phyloP scores from a whole-genome alignment of 192 early-diverging fungal species.

The Chytriomyces sp. region DNA sequence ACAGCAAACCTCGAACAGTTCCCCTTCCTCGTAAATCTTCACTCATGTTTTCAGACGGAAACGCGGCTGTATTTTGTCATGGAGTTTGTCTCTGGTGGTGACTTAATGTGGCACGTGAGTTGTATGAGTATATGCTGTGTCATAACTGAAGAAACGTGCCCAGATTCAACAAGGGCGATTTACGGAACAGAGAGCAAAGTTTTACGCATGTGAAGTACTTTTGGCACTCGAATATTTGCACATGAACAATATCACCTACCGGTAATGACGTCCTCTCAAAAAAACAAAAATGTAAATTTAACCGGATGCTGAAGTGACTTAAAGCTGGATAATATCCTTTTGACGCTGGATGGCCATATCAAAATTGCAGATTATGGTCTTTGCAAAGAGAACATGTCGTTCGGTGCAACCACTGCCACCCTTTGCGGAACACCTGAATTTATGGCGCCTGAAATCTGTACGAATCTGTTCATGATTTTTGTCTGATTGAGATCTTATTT shows the following conservation, averaged over 20 bases:
- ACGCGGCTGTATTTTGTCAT: no score
- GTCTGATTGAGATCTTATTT: not conserved
- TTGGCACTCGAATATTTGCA: constrained; percentile 96
- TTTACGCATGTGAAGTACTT: constrained; percentile 94
- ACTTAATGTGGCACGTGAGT: constrained; percentile 98
- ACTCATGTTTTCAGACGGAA: no score
- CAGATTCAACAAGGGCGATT: constrained; percentile 89
- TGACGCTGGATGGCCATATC: constrained; percentile 91
- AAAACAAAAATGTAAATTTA: constrained; percentile 15
- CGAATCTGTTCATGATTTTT: not conserved
- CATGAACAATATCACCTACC: constrained; percentile 89
- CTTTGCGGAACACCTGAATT: constrained; percentile 99
- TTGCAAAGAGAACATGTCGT: constrained; percentile 95
- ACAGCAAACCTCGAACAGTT: constrained; percentile 88
- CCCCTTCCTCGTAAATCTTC: no score
- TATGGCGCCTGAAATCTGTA: constrained; percentile 94
- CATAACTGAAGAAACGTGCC: no score
- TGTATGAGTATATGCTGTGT: constrained; percentile 98
- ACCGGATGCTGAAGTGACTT: constrained; percentile 75
- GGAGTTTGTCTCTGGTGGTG: constrained; percentile 95
- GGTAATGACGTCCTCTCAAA: no score
- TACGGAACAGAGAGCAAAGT: constrained; percentile 89
- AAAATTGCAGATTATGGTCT: constrained; percentile 99
- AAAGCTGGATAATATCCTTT: constrained; percentile 95
- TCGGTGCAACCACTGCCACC: constrained; percentile 83